Evolutionary conservation across 148 eudicot species (phyloP).

Genomic region (Chenopodium berlandieri): DNA sequence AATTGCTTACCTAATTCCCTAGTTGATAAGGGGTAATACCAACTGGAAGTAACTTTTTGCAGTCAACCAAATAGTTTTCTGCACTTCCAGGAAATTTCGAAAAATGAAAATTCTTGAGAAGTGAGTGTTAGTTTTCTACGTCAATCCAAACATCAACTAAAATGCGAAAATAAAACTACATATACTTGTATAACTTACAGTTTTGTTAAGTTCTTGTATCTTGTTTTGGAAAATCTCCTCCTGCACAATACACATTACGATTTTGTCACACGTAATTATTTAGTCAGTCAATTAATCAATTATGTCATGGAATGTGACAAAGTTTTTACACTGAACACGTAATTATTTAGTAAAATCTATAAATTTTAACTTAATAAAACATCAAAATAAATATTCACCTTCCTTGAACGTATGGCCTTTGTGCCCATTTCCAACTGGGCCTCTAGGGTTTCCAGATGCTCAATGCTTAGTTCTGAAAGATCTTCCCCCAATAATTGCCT

Average conservation of each 20-base stretch:
- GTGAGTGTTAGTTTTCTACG: background rate
- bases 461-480: slow-evolving; percentile 21
- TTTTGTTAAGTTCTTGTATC: slow-evolving; percentile 34
- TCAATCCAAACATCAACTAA: background rate
- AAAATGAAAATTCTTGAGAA: background rate
- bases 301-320: too few relatives aligned
- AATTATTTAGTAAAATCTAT: background rate
- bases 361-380: too few relatives aligned
- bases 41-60: background rate
- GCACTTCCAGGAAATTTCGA: background rate
- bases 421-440: slow-evolving; percentile 26
- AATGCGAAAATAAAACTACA: background rate
- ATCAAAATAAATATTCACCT: slow-evolving; percentile 18
- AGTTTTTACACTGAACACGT: background rate
- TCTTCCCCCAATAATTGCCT: slow-evolving; percentile 35
- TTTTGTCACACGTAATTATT: background rate
- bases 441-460: slow-evolving; percentile 34
- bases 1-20: background rate
- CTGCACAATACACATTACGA: slow-evolving; percentile 15
- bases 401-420: slow-evolving; percentile 23
- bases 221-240: slow-evolving; percentile 34
- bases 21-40: background rate
- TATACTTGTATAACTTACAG: slow-evolving; percentile 19
- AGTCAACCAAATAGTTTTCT: background rate
- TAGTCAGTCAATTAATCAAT: too few relatives aligned